These are phyloP conservation scores for Leccinum variabile DNA, from an alignment of 1,284 basidiomycete species.

Conservation along the genomic window DNA sequence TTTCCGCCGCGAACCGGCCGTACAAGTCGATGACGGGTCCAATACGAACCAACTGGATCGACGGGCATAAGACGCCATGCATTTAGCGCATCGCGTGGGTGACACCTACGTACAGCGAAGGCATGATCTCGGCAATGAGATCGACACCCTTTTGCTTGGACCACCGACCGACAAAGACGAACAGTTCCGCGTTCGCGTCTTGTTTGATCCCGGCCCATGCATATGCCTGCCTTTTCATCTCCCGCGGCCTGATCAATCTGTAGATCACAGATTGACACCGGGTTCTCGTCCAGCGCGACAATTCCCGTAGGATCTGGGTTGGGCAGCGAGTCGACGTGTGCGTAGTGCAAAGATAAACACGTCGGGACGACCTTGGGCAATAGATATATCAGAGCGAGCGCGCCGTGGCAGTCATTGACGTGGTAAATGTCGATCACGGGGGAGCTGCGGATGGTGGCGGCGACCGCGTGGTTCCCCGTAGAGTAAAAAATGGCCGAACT, in stretches of 20 bases:
- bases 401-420: constrained; percentile 88
- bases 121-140: constrained; percentile 92
- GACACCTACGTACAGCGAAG: constrained; percentile 61
- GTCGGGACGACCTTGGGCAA: too few relatives aligned
- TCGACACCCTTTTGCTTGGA: constrained; percentile 97
- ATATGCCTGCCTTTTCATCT: constrained; percentile 86
- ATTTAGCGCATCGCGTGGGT: neutral
- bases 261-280: constrained; percentile 70
- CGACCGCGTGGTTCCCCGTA: constrained; percentile 95
- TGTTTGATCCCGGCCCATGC: constrained; percentile 93
- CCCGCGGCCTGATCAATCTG: constrained; percentile 80
- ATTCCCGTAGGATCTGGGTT: constrained; percentile 94
- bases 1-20: constrained; percentile 91
- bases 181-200: constrained; percentile 84
- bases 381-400: too few relatives aligned
- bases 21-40: constrained; percentile 94
- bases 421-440: constrained; percentile 89
- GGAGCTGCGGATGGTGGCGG: constrained; percentile 80
- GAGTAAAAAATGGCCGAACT: constrained; percentile 96
- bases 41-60: constrained; percentile 84
- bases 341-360: constrained; percentile 77
- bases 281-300: constrained; percentile 82
- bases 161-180: constrained; percentile 95
- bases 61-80: constrained; percentile 48
- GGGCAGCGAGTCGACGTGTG: constrained; percentile 90